Percentiles rank a stretch among this genome's conserved stretches.
Conservation (phyloP, 768 basidiomycete genomes). For the Lactarius trivialis region DNA sequence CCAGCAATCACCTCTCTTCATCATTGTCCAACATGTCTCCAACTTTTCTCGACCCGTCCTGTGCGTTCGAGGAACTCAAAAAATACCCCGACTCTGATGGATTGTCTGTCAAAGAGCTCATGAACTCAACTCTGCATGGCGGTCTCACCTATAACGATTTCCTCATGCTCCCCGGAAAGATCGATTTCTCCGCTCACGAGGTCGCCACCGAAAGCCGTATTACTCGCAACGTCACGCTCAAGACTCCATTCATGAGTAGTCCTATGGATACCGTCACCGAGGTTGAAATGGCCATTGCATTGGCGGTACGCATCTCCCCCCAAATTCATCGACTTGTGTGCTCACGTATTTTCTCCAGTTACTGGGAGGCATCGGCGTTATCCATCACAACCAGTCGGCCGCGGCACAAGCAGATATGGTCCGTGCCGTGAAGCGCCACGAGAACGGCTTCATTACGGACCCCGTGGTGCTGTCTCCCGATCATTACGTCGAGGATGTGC, state of each 20-base stretch:
- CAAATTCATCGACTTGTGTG: background rate
- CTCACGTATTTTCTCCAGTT: constrained; percentile 40
- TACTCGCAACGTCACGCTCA: constrained; percentile 85
- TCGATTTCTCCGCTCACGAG: constrained; percentile 80
- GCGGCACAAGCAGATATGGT: constrained; percentile 94
- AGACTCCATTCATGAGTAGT: constrained; percentile 94
- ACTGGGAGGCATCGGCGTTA: constrained; percentile 94
- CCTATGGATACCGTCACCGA: constrained; percentile 99
- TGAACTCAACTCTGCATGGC: constrained; percentile 79
- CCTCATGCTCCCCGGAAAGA: constrained; percentile 88
- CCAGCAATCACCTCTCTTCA: background rate
- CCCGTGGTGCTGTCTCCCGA: constrained; percentile 82
- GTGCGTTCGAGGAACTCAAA: constrained; percentile 71
- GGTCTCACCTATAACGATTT: constrained; percentile 99
- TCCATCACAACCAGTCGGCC: constrained; percentile 90
- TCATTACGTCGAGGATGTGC: constrained; percentile 77
- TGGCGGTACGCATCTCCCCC: constrained; percentile 57
- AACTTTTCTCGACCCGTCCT: constrained; percentile 29
- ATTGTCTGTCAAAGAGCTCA: constrained; percentile 75
- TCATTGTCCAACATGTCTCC: background rate
- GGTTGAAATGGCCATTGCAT: constrained; percentile 84
- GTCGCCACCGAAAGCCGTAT: constrained; percentile 81
- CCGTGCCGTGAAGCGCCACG: constrained; percentile 93
- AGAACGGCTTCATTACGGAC: constrained; percentile 97
- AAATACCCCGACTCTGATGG: constrained; percentile 73